Evolutionary conservation across 495 filamentous ascomycete species (phyloP).

Genomic region (Penicillium bialowiezense): DNA sequence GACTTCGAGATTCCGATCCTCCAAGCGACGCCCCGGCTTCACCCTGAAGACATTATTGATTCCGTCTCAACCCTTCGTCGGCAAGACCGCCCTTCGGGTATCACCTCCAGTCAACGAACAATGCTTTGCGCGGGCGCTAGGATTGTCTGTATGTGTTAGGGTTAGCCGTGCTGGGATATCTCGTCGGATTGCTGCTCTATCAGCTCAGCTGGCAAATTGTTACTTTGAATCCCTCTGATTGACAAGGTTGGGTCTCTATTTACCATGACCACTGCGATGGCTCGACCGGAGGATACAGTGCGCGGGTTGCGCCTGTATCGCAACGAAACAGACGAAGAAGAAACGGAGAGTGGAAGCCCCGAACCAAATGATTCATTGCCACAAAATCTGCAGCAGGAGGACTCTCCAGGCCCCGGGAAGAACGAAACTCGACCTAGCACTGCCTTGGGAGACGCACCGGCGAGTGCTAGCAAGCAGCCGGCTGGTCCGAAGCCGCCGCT

Average conservation of each 20-base stretch:
- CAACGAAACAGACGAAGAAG: slow-evolving; percentile 34
- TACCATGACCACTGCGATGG: slow-evolving; percentile 39
- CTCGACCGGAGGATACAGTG: slow-evolving; percentile 39
- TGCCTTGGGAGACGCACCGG: slow-evolving; percentile 24
- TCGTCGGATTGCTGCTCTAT: background rate
- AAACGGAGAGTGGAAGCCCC: slow-evolving; percentile 17
- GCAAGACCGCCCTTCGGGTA: background rate
- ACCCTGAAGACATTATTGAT: background rate
- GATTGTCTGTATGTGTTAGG: slow-evolving; percentile 6
- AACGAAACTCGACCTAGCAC: slow-evolving; percentile 31
- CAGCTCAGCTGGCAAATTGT: background rate
- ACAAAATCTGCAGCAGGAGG: slow-evolving; percentile 20
- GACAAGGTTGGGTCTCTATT: background rate
- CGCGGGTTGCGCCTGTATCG: slow-evolving; percentile 34
- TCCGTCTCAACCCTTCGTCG: background rate
- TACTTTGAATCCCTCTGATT: background rate
- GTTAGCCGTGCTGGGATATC: slow-evolving; percentile 1
- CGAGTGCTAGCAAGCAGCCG: slow-evolving; percentile 18
- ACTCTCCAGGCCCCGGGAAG: slow-evolving; percentile 26
- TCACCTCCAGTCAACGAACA: slow-evolving; percentile 3
- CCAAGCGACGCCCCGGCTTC: background rate
- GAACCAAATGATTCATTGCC: slow-evolving; percentile 24
- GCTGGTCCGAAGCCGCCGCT: slow-evolving; percentile 28
- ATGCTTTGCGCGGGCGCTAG: slow-evolving; percentile 13
- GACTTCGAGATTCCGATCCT: background rate